phyloP scores from a whole-genome alignment of 225 moss, liverwort and hornwort genomes.

The Pleurozium schreberi region DNA sequence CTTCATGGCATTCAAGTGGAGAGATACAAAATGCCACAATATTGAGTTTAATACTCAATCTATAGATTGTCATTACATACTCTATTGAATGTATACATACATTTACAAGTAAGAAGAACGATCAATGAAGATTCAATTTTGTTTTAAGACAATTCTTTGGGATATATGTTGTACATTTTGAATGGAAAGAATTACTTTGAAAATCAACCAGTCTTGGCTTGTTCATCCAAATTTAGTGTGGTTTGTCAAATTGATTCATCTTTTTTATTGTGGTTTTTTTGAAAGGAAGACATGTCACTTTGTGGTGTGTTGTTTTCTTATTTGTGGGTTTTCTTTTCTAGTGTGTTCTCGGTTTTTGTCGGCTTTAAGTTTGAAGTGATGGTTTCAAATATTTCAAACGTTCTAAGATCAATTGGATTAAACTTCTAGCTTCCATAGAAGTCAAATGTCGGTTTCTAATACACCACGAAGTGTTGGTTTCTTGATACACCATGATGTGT shows the following conservation, averaged over 20 bases:
- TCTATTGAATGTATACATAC: no score
- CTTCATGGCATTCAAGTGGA: neutral
- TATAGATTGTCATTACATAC: no score
- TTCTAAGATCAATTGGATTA: neutral
- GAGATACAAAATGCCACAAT: rapidly evolving
- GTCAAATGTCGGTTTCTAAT: rapidly evolving
- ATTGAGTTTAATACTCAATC: rapidly evolving
- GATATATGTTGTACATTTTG: no score
- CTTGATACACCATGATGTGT: no score
- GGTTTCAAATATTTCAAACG: neutral
- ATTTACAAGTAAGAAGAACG: no score
- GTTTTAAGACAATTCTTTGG: rapidly evolving
- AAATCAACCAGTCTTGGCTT: neutral
- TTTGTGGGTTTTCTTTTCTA: neutral
- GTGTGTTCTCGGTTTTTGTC: neutral
- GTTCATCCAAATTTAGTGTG: no score
- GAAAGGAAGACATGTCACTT: rapidly evolving
- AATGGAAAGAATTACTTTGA: neutral
- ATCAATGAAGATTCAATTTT: neutral
- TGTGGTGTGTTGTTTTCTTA: no score
- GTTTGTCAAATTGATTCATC: neutral
- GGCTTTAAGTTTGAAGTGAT: neutral
- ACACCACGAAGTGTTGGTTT: no score
- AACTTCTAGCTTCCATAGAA: no score
- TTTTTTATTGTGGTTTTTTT: neutral